These are phyloP conservation scores for Venturia pyrina DNA, from an alignment of 2,329 filamentous ascomycete species.

Conservation along the genomic window DNA sequence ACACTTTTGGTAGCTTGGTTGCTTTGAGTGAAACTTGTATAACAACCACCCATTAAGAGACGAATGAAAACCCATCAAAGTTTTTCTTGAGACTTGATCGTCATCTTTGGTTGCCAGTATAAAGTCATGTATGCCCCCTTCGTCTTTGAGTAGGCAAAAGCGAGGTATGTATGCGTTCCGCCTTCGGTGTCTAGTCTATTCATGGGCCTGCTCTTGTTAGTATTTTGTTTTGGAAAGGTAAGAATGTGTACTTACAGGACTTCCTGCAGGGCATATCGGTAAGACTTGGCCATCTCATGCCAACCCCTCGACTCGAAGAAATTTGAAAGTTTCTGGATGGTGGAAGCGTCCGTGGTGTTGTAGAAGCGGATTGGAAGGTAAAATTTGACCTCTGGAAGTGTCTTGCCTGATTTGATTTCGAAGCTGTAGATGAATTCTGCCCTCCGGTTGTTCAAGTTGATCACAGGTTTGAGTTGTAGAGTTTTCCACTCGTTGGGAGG, in stretches of 20 bases:
- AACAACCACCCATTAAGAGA: not conserved
- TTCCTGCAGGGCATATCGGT: not conserved
- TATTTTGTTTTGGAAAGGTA: not conserved
- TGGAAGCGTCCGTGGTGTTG: not conserved
- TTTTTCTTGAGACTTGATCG: not conserved
- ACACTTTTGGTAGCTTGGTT: too few species aligned
- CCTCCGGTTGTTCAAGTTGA: not conserved
- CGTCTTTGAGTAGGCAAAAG: not conserved
- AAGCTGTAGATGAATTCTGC: constrained; percentile 5
- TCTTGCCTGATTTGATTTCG: not conserved
- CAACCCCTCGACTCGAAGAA: not conserved
- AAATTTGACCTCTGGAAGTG: constrained; percentile 1
- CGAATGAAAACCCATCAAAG: not conserved
- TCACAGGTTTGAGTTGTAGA: not conserved
- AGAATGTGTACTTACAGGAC: not conserved
- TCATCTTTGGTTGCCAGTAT: constrained; percentile 5
- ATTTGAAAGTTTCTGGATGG: not conserved
- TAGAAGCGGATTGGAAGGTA: constrained; percentile 6
- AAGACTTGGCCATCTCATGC: not conserved
- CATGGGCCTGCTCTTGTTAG: not conserved
- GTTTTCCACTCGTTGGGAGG: not conserved
- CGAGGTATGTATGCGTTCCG: not conserved
- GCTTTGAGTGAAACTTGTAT: not conserved
- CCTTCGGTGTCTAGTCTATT: not conserved
- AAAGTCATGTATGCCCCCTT: not conserved